Base-by-base conservation (phyloP, 352 stramenopile genomes). In the Pythium brachiatum region DNA sequence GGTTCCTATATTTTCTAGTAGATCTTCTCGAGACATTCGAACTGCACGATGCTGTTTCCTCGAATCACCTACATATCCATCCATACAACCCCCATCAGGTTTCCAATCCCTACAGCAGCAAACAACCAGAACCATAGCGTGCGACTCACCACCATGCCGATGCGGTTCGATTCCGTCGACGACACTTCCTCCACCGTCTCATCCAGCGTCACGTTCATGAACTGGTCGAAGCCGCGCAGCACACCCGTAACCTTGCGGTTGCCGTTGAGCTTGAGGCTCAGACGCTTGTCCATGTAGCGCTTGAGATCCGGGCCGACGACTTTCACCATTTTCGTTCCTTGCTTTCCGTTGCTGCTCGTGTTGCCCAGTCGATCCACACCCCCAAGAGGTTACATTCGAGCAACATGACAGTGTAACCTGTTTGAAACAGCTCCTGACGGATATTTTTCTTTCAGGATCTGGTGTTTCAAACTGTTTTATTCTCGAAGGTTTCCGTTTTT, bases 191-290 rank as follows among this genome's bases (percentile, higher is more conserved):
- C 88, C 26, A 96, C 76, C 11, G 92, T 92, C 61, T 98, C 89
- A 59, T 99, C 95, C 47, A 99, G 70, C 38, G 97, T 97, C 27
- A 99, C 85, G 83, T 99, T 98, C 74, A 99, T 94, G 75, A 98
- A 99, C 72, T 97, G 92, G 76, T 99, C 96, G 70, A 98, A 99
- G 51, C 96, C 96, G 20, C 94, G 86, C 53, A 99, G 73, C 47
- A 95, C 88, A 29, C 96, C 96, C 38, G 89, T 86, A 18, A 99
- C 82, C 72, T 97, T 97, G 62, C 95, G 84, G 75, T 98, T 98
- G 43, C 91, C 94, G 70, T 98, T 98, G 52, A 99, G 82, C 66
- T 91, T 96, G 56, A 98, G 72, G 70, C 82, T 92, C 54, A 99
- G 70, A 39, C 80, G 86, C 83, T 98, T 98, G 79, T 98, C 94